These are phyloP conservation scores for Didymella pinodella DNA, from an alignment of 2,329 filamentous ascomycete genomes.

Conservation along the genomic window DNA sequence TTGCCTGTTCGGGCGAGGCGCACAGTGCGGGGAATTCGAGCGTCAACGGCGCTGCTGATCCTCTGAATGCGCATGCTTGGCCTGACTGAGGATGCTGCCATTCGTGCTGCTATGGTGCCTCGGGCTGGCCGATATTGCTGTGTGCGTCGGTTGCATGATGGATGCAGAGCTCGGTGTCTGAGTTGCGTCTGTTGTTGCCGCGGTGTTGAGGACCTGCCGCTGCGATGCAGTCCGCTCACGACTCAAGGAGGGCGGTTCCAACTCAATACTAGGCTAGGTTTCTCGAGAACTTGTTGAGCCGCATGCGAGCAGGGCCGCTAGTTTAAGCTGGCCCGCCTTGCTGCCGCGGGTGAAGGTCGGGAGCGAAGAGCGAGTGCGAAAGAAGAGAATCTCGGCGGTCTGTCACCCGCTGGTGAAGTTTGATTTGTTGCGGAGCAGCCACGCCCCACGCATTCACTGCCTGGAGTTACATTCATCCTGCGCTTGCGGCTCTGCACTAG, in stretches of 20 bases:
- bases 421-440: conserved; percentile 8
- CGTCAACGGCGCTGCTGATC: conserved; percentile 21
- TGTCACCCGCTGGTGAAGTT: background rate
- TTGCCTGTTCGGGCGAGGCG: conserved; percentile 16
- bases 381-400: conserved; percentile 1
- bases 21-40: conserved; percentile 17
- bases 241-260: background rate
- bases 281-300: conserved; percentile 20
- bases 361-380: conserved; percentile 2
- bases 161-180: background rate
- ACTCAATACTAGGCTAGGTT: conserved; percentile 4
- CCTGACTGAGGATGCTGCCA: background rate
- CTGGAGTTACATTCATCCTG: conserved; percentile 14
- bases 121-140: background rate
- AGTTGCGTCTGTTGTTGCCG: conserved; percentile 3
- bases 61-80: conserved; percentile 2
- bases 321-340: conserved; percentile 2
- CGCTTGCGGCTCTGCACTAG: conserved; percentile 22
- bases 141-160: conserved; percentile 3
- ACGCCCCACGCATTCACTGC: conserved; percentile 3
- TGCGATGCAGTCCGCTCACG: conserved; percentile 10
- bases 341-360: conserved; percentile 17
- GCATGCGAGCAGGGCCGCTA: conserved; percentile 14
- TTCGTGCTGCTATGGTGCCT: background rate
- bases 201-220: background rate